A percentile compares a stretch with the other conserved stretches of the same genome.
Conservation (phyloP, 176 grass and related monocot genomes). For the Otatea glauca region DNA sequence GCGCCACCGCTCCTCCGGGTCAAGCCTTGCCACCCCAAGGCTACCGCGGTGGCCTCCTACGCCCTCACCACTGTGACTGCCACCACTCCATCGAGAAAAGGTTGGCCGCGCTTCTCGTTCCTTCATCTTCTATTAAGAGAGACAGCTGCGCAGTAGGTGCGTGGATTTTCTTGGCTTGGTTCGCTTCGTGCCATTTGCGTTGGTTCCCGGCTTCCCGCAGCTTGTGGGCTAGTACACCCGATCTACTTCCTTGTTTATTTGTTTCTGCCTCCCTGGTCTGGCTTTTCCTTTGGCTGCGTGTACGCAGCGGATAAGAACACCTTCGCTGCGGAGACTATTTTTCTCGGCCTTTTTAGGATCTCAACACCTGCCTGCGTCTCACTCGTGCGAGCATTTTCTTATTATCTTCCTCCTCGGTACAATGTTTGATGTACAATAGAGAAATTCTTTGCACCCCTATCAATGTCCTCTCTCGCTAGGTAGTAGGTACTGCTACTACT, state of each 20-base stretch:
- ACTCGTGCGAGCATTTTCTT: neutral
- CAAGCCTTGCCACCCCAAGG: constrained; percentile 24
- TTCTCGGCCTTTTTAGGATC: neutral
- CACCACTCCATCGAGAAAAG: constrained; percentile 41
- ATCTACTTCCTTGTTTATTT: constrained; percentile 9
- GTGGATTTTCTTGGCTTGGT: neutral
- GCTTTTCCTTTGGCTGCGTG: neutral
- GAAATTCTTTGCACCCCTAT: too few species aligned
- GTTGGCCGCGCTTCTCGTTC: constrained; percentile 6
- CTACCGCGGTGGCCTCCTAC: constrained; percentile 36
- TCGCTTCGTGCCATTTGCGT: neutral
- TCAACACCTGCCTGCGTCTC: neutral
- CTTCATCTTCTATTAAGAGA: neutral
- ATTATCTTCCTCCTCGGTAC: too few species aligned
- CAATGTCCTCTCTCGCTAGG: too few species aligned
- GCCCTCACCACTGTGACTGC: constrained; percentile 38
- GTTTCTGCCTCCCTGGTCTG: neutral
- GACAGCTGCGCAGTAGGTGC: neutral
- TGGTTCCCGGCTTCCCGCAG: neutral
- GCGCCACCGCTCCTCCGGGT: neutral
- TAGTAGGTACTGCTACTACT: too few species aligned
- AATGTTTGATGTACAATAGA: too few species aligned
- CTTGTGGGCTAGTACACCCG: neutral
- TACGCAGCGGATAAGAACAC: constrained; percentile 31
- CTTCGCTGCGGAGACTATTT: neutral